Conservation (phyloP, 2,329 filamentous ascomycete species). For the Calonectria leucothoes region DNA sequence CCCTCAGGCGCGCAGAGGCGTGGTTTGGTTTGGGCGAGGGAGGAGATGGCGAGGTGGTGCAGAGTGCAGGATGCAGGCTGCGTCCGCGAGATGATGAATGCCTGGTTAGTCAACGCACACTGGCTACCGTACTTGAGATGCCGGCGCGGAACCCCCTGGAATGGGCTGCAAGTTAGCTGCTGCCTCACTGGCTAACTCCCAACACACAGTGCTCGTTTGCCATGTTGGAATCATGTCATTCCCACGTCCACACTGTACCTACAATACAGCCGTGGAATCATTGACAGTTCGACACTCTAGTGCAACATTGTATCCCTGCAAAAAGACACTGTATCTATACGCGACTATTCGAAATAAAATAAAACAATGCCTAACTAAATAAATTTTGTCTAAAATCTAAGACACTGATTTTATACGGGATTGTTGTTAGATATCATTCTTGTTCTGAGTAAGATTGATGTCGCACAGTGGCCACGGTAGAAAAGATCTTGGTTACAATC, state of each 20-base stretch:
- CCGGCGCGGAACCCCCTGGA: background rate
- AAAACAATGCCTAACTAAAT: no score
- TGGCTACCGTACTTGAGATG: background rate
- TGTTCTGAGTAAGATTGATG: no score
- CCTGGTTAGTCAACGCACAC: background rate
- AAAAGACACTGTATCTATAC: no score
- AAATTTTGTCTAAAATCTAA: no score
- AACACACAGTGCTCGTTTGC: background rate
- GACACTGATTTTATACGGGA: no score
- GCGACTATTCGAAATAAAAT: no score
- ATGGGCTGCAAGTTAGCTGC: background rate
- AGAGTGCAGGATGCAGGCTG: background rate
- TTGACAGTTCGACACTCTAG: no score
- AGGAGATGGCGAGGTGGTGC: background rate
- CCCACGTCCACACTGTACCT: background rate
- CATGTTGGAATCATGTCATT: background rate
- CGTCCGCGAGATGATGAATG: background rate
- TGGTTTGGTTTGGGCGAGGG: background rate
- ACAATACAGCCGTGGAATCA: no score
- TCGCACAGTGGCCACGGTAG: no score
- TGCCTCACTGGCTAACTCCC: background rate
- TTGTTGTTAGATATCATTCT: no score
- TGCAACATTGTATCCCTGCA: no score
- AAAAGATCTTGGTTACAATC: no score
- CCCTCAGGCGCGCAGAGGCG: background rate